Percentiles rank a stretch among this genome's conserved stretches.
Evolutionary conservation across 768 basidiomycete species (phyloP).

Genomic region (Serendipita sp.): DNA sequence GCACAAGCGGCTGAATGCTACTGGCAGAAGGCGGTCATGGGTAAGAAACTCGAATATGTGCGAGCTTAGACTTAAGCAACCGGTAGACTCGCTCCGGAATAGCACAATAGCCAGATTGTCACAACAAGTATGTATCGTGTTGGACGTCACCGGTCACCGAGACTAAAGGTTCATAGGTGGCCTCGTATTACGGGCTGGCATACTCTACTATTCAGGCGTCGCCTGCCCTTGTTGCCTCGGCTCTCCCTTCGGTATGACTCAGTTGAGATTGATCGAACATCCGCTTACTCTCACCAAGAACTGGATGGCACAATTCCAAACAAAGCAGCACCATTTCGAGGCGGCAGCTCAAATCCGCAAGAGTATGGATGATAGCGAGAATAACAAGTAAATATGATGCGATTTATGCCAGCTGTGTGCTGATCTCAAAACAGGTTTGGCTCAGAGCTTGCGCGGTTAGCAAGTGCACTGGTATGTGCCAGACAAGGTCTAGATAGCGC

Average conservation of each 20-base stretch:
- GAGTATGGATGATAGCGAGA: constrained; percentile 69
- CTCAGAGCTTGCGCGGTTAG: constrained; percentile 64
- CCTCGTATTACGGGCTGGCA: constrained; percentile 48
- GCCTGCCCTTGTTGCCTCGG: constrained; percentile 18
- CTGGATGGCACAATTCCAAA: constrained; percentile 67
- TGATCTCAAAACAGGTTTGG: constrained; percentile 50
- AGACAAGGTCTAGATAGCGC: constrained; percentile 57
- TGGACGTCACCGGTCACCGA: not conserved
- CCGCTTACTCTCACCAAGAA: constrained; percentile 23
- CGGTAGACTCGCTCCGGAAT: constrained; percentile 56
- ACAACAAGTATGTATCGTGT: constrained; percentile 33
- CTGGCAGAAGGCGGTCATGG: constrained; percentile 83
- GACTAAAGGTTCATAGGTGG: constrained; percentile 26
- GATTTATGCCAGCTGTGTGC: not conserved
- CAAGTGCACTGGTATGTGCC: constrained; percentile 47
- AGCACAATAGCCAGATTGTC: constrained; percentile 72
- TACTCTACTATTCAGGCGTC: constrained; percentile 30
- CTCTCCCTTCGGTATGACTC: constrained; percentile 32
- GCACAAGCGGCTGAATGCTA: constrained; percentile 95
- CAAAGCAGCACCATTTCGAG: constrained; percentile 71
- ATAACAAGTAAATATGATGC: constrained; percentile 42
- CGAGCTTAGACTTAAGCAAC: not conserved
- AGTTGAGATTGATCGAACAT: not conserved
- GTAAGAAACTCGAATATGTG: constrained; percentile 28
- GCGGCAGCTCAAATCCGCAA: constrained; percentile 83